A percentile compares a stretch with the other conserved stretches of the same genome.
Conservation (phyloP, 768 basidiomycete genomes). For the Russula olivacea region DNA sequence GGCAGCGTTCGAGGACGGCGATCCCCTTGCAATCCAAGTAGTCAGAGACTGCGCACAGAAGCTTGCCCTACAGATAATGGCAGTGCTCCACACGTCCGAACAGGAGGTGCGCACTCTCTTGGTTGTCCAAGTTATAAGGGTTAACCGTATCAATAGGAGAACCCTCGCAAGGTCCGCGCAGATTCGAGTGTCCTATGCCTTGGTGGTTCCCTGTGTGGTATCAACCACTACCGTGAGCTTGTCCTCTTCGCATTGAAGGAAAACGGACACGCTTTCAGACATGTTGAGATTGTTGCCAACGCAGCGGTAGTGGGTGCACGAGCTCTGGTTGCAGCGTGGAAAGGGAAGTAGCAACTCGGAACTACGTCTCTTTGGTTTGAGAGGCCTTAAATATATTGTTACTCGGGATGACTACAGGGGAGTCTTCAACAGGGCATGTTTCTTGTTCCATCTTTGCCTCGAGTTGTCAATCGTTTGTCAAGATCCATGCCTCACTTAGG, state of each 20-base stretch:
- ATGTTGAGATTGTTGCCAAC: constrained; percentile 64
- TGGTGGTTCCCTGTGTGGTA: constrained; percentile 70
- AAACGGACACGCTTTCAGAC: constrained; percentile 56
- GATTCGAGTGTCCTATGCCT: constrained; percentile 60
- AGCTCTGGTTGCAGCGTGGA: constrained; percentile 40
- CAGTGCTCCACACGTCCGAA: constrained; percentile 38
- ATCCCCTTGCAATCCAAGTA: constrained; percentile 58
- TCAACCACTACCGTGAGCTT: constrained; percentile 51
- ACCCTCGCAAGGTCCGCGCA: constrained; percentile 38
- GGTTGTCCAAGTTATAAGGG: background rate
- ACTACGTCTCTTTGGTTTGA: background rate
- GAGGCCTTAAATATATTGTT: background rate
- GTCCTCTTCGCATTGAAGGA: constrained; percentile 49
- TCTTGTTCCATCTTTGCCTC: background rate
- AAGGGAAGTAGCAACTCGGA: constrained; percentile 4
- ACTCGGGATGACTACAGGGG: background rate
- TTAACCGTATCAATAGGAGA: constrained; percentile 5
- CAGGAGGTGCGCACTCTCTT: constrained; percentile 3
- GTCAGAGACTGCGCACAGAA: constrained; percentile 45
- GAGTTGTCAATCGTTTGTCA: background rate
- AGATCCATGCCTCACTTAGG: background rate
- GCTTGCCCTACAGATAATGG: constrained; percentile 55
- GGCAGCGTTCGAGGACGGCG: constrained; percentile 63
- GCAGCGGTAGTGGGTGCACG: constrained; percentile 59
- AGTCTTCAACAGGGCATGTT: background rate